phyloP scores from a whole-genome alignment of 371 early-diverging fungal genomes.

The Syncephalastrum contaminatum region DNA sequence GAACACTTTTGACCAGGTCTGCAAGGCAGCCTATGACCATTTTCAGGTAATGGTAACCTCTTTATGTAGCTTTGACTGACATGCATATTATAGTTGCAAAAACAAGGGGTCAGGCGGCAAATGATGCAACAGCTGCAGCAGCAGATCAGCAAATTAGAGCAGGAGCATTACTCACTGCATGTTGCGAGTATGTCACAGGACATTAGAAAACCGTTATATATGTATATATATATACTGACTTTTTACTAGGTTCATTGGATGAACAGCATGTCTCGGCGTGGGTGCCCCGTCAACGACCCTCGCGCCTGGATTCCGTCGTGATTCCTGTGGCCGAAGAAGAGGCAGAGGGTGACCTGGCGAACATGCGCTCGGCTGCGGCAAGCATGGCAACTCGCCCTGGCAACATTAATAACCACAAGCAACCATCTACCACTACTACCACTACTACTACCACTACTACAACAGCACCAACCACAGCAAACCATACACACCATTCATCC shows the following conservation, averaged over 20 bases:
- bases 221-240: neutral
- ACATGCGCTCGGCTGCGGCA: constrained; percentile 12
- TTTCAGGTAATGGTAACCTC: constrained; percentile 8
- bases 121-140: constrained; percentile 28
- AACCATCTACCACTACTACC: constrained; percentile 2
- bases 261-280: constrained; percentile 33
- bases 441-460: neutral
- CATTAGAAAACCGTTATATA: no score
- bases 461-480: neutral
- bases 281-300: constrained; percentile 27
- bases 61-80: constrained; percentile 1
- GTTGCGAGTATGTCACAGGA: constrained; percentile 11
- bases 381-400: neutral
- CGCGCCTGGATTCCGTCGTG: constrained; percentile 22
- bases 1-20: constrained; percentile 13
- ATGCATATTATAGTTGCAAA: constrained; percentile 14
- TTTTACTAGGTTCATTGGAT: constrained; percentile 28
- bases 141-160: constrained; percentile 26
- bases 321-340: constrained; percentile 17
- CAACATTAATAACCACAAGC: constrained; percentile 1
- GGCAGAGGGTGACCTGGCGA: constrained; percentile 12
- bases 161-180: constrained; percentile 21
- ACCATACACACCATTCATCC: constrained; percentile 2
- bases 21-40: constrained; percentile 25
- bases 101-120: constrained; percentile 18